Base-by-base conservation (phyloP, 225 moss, liverwort and hornwort species). In the Sphagnum tenellum region DNA sequence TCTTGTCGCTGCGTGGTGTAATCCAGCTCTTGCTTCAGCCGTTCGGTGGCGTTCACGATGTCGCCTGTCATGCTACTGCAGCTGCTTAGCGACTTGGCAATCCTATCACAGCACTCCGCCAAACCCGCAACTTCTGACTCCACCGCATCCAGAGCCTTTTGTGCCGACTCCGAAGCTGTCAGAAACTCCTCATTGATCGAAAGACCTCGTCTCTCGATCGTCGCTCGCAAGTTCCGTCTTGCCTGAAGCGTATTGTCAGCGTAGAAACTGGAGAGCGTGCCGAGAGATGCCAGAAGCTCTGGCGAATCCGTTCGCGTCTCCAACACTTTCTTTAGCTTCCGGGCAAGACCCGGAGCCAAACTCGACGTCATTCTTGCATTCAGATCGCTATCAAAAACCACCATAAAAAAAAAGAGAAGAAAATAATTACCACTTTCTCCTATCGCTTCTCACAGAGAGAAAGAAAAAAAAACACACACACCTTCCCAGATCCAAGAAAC, bases 81-180 rank as follows among this genome's bases (percentile, higher is more conserved):
- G 65, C 89, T 90, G 75, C 83, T 90, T 71, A 98, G 86, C 0
- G 98, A 90, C 81, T 98, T 93, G 10, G 90, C 98, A 81, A 98
- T 98, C 77, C 98, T 93, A 76, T 93, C 96, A 61, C 96, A 98
- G 67, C 93, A 98, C 56, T 92, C 96, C 5, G 96, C 93, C 67
- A 98, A 73, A 45, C 93, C 93, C 45, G 63, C 83, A 52, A 98
- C 96, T 79, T 98, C 96, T 62, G 80, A 65, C 78, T 98, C 96
- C 70, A 98, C 90, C 52, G 87, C 87, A 58, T 98, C 96, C 56
- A 98, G 79, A 8, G 93, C 93, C 82, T 89, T 98, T 77, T 93
- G 96, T 47, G 93, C 93, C 6, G 90, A 90, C 76, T 92, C 96
- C 0, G 93, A 93, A 47, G 93, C 96, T 55, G 82, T 78, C 64